Evolutionary conservation across 192 early-diverging fungal species (phyloP), one percentile per base, ranked within the genome.

Genomic region (Coemansia sp.): DNA sequence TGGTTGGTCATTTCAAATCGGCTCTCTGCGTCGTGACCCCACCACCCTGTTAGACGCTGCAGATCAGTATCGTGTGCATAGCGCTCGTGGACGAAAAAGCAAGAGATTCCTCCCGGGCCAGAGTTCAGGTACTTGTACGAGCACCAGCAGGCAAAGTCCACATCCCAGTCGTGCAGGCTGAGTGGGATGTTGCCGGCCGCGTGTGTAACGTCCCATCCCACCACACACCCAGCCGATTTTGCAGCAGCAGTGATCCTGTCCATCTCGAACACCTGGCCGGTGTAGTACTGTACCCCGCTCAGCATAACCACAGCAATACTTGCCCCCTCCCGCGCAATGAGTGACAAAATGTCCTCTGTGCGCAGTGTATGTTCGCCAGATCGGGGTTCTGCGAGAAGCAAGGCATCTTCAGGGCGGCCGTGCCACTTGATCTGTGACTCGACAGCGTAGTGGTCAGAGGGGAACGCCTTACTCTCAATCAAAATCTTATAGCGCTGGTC

Each of bases 101-200:
- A 93, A 16, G 87, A 93, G 60, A 99, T 96, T 38, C 91, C 91
- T 41, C 97, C 97, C 0, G 97, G 93, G 3, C 97, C 95, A n/a
- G 94, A 86, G 70, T 99, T 99, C 49, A 99, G 78, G 74, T 99
- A 99, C 74, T 99, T 99, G 87, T 98, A 98, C 5, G 95, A 90
- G 84, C 95, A 98, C 96, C 96, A 98, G 69, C 88, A 90, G 10
- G 96, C 97, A 88, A 97, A 97, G 69, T 99, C 97, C 10, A 95
- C 94, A 31, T 88, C 82, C 97, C 97, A 99, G 69, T 94, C 93
- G 75, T 97, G 94, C 62, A 99, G 78, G 38, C 85, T 64, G 52
- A 97, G 73, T 30, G 88, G 88, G 1, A 96, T 87, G 83, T 99
- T 99, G 34, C 97, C 97, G 10, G 85, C 93, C 2, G 95, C 97